A percentile compares a stretch with the other conserved stretches of the same genome.
These are phyloP conservation scores for Arthroderma uncinatum DNA, from an alignment of 2,329 filamentous ascomycete species.

Conservation along the genomic window DNA sequence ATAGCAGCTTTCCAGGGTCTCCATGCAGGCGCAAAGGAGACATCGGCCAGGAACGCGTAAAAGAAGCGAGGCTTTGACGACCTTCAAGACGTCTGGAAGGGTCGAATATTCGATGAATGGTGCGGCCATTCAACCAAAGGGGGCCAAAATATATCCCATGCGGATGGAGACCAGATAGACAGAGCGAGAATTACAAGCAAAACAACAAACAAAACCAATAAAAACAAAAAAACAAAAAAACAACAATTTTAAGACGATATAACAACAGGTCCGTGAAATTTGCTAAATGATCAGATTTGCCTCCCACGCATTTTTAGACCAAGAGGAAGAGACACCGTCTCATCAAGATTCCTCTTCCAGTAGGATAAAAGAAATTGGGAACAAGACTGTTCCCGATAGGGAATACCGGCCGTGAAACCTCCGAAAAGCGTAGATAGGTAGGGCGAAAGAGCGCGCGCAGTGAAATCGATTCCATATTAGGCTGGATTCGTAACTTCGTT, in stretches of 20 bases:
- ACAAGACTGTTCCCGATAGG: neutral
- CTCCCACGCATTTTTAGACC: constrained; percentile 4
- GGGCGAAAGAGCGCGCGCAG: neutral
- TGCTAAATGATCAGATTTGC: constrained; percentile 6
- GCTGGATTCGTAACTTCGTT: neutral
- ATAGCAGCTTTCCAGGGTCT: neutral
- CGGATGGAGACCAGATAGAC: neutral
- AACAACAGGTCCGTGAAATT: neutral
- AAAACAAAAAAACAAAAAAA: neutral
- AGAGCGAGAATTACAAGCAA: neutral
- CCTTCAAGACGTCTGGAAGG: neutral
- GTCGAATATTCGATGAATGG: neutral
- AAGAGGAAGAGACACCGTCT: constrained; percentile 7
- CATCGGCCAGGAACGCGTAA: neutral
- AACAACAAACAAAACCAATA: too few relatives aligned
- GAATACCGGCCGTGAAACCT: constrained; percentile 3
- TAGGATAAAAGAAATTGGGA: constrained; percentile 4
- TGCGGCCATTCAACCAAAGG: neutral
- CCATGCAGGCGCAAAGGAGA: neutral
- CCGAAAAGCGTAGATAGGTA: neutral
- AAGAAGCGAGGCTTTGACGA: neutral
- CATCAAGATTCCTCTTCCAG: constrained; percentile 1
- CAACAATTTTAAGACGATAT: constrained; percentile 6
- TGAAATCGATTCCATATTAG: neutral
- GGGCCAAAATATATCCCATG: neutral